These are phyloP conservation scores for Pseudogymnoascus sp. DNA, from an alignment of 2,329 filamentous ascomycete species.

Conservation along the genomic window DNA sequence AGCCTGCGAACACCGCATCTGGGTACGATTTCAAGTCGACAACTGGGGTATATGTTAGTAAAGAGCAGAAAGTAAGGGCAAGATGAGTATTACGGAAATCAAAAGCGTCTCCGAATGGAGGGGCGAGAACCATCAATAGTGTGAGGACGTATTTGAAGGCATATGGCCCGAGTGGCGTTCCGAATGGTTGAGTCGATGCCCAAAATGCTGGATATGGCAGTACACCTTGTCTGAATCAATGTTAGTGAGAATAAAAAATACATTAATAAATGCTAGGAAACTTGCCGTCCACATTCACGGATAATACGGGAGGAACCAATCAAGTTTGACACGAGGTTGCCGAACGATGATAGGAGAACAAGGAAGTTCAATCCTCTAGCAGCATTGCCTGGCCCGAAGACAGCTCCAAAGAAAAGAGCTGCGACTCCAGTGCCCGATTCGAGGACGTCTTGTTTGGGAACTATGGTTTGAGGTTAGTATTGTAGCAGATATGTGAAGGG, in stretches of 20 bases:
- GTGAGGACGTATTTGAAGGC: conserved; percentile 52
- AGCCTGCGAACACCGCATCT: conserved; percentile 48
- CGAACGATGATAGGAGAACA: conserved; percentile 51
- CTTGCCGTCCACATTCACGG: conserved; percentile 50
- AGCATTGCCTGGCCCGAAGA: conserved; percentile 46
- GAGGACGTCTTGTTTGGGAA: conserved; percentile 48
- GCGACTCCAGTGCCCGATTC: conserved; percentile 49
- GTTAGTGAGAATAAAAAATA: background rate
- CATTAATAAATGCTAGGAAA: background rate
- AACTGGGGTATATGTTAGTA: conserved; percentile 34
- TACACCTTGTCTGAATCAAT: conserved; percentile 48
- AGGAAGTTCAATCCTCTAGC: conserved; percentile 50
- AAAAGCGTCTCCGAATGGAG: conserved; percentile 59
- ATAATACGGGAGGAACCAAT: conserved; percentile 51
- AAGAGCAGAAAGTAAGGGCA: background rate
- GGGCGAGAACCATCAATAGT: conserved; percentile 52
- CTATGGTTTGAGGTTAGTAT: conserved; percentile 21
- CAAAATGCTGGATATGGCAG: conserved; percentile 55
- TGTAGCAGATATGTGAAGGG: background rate
- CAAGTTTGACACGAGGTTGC: conserved; percentile 50
- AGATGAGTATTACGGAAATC: conserved; percentile 42
- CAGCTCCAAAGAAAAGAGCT: conserved; percentile 51
- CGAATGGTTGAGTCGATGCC: conserved; percentile 57
- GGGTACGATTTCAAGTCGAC: conserved; percentile 56
- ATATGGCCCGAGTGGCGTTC: conserved; percentile 55